A percentile compares a stretch with the other conserved stretches of the same genome.
phyloP scores from a whole-genome alignment of 768 basidiomycete species.

The Suillus variegatus region DNA sequence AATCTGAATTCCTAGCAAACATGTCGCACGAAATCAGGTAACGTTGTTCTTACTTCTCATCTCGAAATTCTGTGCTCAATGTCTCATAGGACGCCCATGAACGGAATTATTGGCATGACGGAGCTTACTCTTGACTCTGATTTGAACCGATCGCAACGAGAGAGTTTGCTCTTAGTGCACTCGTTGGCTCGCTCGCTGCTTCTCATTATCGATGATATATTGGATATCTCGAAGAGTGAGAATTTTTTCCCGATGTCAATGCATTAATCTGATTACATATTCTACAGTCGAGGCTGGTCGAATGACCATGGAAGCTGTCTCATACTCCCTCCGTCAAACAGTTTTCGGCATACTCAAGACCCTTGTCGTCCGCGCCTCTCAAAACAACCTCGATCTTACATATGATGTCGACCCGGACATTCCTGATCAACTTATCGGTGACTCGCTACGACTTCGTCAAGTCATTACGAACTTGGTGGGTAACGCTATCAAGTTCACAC shows the following conservation, averaged over 20 bases:
- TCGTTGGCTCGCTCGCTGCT: constrained; percentile 90
- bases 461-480: constrained; percentile 95
- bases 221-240: constrained; percentile 99
- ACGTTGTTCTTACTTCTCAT: constrained; percentile 26
- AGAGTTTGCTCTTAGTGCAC: constrained; percentile 94
- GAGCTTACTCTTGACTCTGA: constrained; percentile 97
- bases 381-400: constrained; percentile 94
- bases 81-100: constrained; percentile 90
- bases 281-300: constrained; percentile 91
- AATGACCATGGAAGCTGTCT: constrained; percentile 99
- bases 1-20: constrained; percentile 98
- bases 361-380: constrained; percentile 94
- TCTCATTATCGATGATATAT: constrained; percentile 97
- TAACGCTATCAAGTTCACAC: constrained; percentile 97
- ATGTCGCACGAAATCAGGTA: constrained; percentile 97
- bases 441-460: constrained; percentile 91
- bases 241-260: constrained; percentile 16
- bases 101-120: constrained; percentile 99
- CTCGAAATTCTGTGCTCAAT: constrained; percentile 8
- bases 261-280: constrained; percentile 12
- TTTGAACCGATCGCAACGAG: constrained; percentile 89
- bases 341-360: constrained; percentile 98
- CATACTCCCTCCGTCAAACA: constrained; percentile 95
- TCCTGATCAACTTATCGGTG: constrained; percentile 95
- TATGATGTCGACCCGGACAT: constrained; percentile 96